Conservation (phyloP, 805 yeast genomes). For the Wickerhamiella cacticola region DNA sequence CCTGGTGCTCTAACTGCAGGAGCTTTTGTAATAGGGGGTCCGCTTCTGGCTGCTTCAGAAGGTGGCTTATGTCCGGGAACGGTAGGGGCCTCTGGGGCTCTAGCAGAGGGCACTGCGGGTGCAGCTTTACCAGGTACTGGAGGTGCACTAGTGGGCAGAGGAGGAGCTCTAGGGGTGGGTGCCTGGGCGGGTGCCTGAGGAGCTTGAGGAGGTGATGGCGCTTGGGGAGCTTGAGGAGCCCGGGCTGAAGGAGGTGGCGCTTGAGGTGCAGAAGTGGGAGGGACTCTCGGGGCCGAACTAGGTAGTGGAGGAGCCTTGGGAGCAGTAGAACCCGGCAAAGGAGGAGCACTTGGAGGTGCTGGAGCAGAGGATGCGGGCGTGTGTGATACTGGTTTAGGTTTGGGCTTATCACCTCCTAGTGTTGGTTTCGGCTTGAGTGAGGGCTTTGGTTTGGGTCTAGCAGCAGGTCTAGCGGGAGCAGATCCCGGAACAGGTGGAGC, state of each 20-base stretch:
- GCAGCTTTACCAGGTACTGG: slow-evolving; percentile 2
- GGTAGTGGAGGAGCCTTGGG: neutral
- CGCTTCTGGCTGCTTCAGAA: slow-evolving; percentile 20
- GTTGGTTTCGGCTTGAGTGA: slow-evolving; percentile 7
- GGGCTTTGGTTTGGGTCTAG: slow-evolving; percentile 10
- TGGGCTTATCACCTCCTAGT: slow-evolving; percentile 3
- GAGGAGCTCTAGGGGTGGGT: slow-evolving; percentile 27
- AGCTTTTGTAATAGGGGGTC: slow-evolving; percentile 21
- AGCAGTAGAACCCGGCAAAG: slow-evolving; percentile 11
- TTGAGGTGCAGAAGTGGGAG: slow-evolving; percentile 11
- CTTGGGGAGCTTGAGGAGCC: slow-evolving; percentile 17
- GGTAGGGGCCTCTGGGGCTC: slow-evolving; percentile 17
- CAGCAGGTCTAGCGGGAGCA: slow-evolving; percentile 6
- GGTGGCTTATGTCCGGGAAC: slow-evolving; percentile 22
- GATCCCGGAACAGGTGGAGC: slow-evolving; percentile 2
- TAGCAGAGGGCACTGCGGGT: slow-evolving; percentile 9
- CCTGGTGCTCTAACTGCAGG: slow-evolving; percentile 17
- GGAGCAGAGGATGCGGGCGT: slow-evolving; percentile 2
- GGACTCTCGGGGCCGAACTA: slow-evolving; percentile 2
- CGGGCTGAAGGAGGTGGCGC: slow-evolving; percentile 3
- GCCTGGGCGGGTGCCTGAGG: slow-evolving; percentile 13
- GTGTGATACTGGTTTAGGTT: neutral
- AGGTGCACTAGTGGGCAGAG: slow-evolving; percentile 12
- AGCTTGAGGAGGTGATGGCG: slow-evolving; percentile 20
- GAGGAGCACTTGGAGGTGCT: slow-evolving; percentile 10